Percentiles rank a stretch among this genome's conserved stretches.
Conservation (phyloP, 2,329 filamentous ascomycete genomes). For the Pestalotiopsis sp. region DNA sequence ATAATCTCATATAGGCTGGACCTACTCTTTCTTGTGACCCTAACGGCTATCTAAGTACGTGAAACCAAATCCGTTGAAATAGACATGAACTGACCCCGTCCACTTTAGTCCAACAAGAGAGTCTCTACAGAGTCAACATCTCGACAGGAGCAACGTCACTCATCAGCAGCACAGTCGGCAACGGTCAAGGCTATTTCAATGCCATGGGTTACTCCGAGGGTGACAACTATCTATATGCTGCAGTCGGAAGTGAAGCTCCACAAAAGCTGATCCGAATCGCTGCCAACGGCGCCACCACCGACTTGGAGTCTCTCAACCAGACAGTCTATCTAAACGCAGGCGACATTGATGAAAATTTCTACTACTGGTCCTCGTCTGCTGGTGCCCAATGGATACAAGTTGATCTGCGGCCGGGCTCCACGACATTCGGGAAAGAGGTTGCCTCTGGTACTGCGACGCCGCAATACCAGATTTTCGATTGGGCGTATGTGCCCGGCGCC, state of each 20-base stretch:
- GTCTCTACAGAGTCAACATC: slow-evolving; percentile 18
- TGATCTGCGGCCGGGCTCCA: not conserved
- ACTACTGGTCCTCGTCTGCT: not conserved
- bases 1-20: not conserved
- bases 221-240: slow-evolving; percentile 21
- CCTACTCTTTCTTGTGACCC: slow-evolving; percentile 13
- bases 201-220: slow-evolving; percentile 18
- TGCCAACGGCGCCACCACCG: slow-evolving; percentile 13
- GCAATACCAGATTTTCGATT: not conserved
- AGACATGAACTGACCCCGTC: not conserved
- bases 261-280: slow-evolving; percentile 16
- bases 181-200: slow-evolving; percentile 13
- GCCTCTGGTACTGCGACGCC: not conserved
- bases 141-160: not conserved
- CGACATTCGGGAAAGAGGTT: not conserved
- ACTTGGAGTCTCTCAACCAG: not conserved
- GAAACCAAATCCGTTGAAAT: not conserved
- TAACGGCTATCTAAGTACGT: slow-evolving; percentile 18
- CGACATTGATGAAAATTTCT: slow-evolving; percentile 2
- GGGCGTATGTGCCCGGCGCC: not conserved
- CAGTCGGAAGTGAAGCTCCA: not conserved
- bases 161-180: slow-evolving; percentile 12
- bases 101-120: slow-evolving; percentile 5
- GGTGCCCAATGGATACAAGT: not conserved
- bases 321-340: not conserved